Evolutionary conservation across 2,329 filamentous ascomycete species (phyloP).

Genomic region (Colletotrichum siamense): DNA sequence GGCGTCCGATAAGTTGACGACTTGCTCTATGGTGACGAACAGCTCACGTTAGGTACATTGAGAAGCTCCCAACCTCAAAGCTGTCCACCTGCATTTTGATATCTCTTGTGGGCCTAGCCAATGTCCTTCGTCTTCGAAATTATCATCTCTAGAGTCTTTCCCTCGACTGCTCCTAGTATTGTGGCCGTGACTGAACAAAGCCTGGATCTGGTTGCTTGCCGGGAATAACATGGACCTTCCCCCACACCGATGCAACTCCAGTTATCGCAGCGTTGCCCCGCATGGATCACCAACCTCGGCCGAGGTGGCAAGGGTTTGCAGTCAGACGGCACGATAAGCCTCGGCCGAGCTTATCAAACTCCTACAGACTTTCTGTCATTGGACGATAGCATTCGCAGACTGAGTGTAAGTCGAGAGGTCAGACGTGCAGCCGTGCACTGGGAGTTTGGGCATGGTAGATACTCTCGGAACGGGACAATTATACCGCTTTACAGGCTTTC

Average conservation of each 20-base stretch:
- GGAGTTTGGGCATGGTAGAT: not conserved
- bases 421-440: not conserved
- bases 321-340: not conserved
- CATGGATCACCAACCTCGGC: not conserved
- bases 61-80: too few species aligned
- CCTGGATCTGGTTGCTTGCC: not conserved
- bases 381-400: not conserved
- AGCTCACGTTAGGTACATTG: too few species aligned
- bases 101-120: too few species aligned
- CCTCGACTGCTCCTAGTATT: too few species aligned
- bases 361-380: not conserved
- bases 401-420: not conserved
- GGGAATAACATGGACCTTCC: not conserved
- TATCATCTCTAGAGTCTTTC: too few species aligned
- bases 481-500: not conserved
- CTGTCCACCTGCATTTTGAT: too few species aligned
- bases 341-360: not conserved
- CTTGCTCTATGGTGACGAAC: too few species aligned
- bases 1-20: too few species aligned
- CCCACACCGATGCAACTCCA: fast-evolving
- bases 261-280: not conserved
- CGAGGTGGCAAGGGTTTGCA: not conserved
- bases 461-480: not conserved
- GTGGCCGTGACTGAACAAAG: too few species aligned
- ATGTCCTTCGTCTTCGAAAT: too few species aligned